Percentiles rank a stretch among this genome's conserved stretches.
phyloP scores from a whole-genome alignment of 2,329 filamentous ascomycete genomes.

The Colletotrichum tamarilloi region DNA sequence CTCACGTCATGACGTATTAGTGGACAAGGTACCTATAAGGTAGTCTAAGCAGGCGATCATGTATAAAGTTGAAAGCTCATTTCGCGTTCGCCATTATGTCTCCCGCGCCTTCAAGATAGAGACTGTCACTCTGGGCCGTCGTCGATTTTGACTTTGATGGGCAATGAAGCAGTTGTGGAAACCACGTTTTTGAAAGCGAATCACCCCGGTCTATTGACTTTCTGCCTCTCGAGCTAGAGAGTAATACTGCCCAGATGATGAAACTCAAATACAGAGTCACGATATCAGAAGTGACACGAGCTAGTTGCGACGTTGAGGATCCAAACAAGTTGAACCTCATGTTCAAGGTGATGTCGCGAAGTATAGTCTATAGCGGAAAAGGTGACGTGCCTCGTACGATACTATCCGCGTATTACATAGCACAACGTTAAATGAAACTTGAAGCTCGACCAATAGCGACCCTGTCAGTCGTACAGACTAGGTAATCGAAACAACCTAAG shows the following conservation, averaged over 20 bases:
- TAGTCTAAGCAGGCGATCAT: too few relatives aligned
- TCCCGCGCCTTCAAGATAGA: too few relatives aligned
- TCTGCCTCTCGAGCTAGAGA: background rate
- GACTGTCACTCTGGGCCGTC: background rate
- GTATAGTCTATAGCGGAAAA: background rate
- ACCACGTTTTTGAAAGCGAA: background rate
- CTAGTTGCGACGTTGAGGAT: rapidly evolving
- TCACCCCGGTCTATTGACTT: background rate
- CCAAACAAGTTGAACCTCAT: background rate
- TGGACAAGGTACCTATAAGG: too few relatives aligned
- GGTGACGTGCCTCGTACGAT: background rate
- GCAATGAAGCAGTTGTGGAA: background rate
- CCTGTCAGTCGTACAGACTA: background rate
- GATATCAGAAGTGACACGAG: background rate
- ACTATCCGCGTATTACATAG: background rate
- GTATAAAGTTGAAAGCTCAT: too few relatives aligned
- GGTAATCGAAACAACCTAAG: background rate
- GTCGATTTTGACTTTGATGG: background rate
- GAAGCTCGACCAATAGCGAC: background rate
- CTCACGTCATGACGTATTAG: constrained; percentile 10
- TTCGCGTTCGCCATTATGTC: rapidly evolving
- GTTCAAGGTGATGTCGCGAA: background rate
- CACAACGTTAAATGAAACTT: background rate
- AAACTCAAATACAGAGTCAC: background rate
- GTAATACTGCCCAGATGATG: background rate